Conservation (phyloP, 345 rosid species). For the Linum trigynum region DNA sequence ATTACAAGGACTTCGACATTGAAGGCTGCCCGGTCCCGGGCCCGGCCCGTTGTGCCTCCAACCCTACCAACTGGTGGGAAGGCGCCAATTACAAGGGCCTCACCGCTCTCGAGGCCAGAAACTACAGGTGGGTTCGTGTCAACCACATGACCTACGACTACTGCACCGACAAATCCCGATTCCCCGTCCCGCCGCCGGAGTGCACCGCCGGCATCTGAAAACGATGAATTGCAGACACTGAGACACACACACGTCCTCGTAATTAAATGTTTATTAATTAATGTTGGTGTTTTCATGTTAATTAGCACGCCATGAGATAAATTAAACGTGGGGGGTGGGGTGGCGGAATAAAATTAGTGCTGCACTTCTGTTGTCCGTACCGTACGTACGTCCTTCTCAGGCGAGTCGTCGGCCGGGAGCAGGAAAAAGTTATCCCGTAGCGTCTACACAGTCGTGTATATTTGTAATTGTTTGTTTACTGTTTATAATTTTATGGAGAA, state of each 20-base stretch:
- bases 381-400: too few relatives aligned
- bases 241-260: not conserved
- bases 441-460: too few relatives aligned
- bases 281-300: too few relatives aligned
- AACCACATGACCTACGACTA: constrained; percentile 94
- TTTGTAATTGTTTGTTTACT: too few relatives aligned
- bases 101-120: constrained; percentile 57
- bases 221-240: too few relatives aligned
- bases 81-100: constrained; percentile 51
- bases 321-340: too few relatives aligned
- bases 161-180: constrained; percentile 68
- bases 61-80: constrained; percentile 77
- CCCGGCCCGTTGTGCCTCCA: constrained; percentile 50
- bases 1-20: constrained; percentile 79
- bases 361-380: too few relatives aligned
- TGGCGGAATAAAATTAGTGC: too few relatives aligned
- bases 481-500: too few relatives aligned
- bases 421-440: too few relatives aligned
- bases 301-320: too few relatives aligned
- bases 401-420: too few relatives aligned
- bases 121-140: constrained; percentile 80
- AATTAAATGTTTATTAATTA: not conserved
- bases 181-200: constrained; percentile 70
- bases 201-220: constrained; percentile 59
- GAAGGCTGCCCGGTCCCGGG: constrained; percentile 88